Percentiles rank a stretch among this genome's conserved stretches.
Conservation (phyloP, 371 early-diverging fungal genomes). For the Blakeslea trispora region DNA sequence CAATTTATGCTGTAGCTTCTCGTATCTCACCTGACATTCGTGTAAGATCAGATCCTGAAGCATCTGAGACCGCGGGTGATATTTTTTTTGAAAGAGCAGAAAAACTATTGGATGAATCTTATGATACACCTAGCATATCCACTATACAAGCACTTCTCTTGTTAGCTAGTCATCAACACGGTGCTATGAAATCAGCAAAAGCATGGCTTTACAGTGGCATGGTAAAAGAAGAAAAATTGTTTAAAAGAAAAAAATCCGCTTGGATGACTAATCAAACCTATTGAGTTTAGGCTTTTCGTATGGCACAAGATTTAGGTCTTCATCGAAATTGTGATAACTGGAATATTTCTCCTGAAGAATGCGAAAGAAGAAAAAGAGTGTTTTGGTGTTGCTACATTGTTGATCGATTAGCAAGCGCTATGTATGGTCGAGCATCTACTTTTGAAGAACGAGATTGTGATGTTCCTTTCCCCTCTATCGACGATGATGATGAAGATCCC, state of each 20-base stretch:
- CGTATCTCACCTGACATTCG: slow-evolving; percentile 42
- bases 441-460: slow-evolving; percentile 54
- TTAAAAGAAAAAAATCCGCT: too few relatives aligned
- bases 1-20: slow-evolving; percentile 55
- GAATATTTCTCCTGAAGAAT: slow-evolving; percentile 45
- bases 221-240: too few relatives aligned
- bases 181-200: slow-evolving; percentile 50
- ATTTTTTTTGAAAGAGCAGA: slow-evolving; percentile 52
- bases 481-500: too few relatives aligned
- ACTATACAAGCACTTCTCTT: slow-evolving; percentile 63
- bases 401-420: slow-evolving; percentile 43
- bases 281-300: slow-evolving; percentile 41
- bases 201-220: slow-evolving; percentile 56
- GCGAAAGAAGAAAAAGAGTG: slow-evolving; percentile 49
- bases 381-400: slow-evolving; percentile 57
- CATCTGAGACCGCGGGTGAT: slow-evolving; percentile 44
- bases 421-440: slow-evolving; percentile 43
- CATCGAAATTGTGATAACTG: slow-evolving; percentile 49
- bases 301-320: slow-evolving; percentile 54
- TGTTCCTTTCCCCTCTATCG: slow-evolving; percentile 46
- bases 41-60: slow-evolving; percentile 35
- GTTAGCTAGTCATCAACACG: slow-evolving; percentile 55
- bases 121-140: slow-evolving; percentile 58
- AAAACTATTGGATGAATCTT: slow-evolving; percentile 54
- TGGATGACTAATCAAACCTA: too few relatives aligned